Evolutionary conservation across 306 rosid genomes (phyloP).

Genomic region (Quercus rubra): DNA sequence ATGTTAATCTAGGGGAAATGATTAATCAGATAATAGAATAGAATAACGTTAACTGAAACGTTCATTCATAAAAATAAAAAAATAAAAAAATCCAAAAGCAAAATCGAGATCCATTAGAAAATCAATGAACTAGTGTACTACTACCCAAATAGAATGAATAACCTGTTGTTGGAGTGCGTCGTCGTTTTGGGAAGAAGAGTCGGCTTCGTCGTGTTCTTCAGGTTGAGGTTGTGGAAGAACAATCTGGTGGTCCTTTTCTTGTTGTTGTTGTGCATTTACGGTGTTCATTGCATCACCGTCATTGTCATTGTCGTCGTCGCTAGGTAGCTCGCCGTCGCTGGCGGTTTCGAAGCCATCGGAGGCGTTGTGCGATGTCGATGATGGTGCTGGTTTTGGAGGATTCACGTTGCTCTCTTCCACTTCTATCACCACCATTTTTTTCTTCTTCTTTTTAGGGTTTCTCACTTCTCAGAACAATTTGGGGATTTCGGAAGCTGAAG

Average conservation of each 20-base stretch:
- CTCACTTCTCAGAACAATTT: not conserved
- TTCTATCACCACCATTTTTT: conserved; percentile 19
- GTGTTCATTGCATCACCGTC: not conserved
- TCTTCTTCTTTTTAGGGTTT: not conserved
- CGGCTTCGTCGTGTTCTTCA: not conserved
- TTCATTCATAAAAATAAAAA: no score
- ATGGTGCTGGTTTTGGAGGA: conserved; percentile 7
- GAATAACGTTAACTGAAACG: no score
- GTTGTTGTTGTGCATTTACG: not conserved
- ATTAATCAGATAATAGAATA: no score
- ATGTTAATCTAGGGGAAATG: no score
- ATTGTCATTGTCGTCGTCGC: conserved; percentile 17
- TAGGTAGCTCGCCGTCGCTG: conserved; percentile 50
- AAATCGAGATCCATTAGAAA: no score
- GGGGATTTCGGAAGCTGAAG: no score
- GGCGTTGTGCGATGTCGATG: conserved; percentile 6
- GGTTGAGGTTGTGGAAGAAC: not conserved
- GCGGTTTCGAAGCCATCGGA: conserved; percentile 62
- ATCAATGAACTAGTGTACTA: not conserved
- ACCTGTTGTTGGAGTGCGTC: conserved; percentile 14
- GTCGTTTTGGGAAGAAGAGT: conserved; percentile 15
- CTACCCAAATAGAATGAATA: no score
- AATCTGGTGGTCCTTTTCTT: not conserved
- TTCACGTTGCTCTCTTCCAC: conserved; percentile 15
- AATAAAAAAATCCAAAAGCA: no score